phyloP scores from a whole-genome alignment of 352 stramenopile species.

The Phytophthora rubi region DNA sequence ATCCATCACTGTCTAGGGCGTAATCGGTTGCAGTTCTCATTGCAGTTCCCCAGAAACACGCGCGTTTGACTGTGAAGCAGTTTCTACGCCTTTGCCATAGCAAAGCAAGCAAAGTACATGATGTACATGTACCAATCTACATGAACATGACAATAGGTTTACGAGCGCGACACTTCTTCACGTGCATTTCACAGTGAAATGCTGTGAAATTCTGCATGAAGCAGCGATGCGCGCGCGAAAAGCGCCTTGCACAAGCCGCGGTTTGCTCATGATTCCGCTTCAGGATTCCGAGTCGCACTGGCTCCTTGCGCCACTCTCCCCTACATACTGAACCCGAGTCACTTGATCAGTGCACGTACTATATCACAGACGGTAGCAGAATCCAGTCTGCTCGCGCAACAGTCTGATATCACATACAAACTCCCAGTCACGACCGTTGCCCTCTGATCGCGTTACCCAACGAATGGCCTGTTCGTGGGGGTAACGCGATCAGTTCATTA shows the following conservation, averaged over 20 bases:
- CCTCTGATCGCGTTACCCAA: conserved; percentile 10
- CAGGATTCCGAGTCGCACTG: conserved; percentile 9
- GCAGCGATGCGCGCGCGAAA: too few species aligned
- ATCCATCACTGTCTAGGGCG: not conserved
- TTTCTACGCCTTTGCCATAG: not conserved
- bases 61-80: conserved; percentile 10
- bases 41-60: conserved; percentile 26
- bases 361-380: not conserved
- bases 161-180: not conserved
- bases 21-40: conserved; percentile 1
- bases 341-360: conserved; percentile 15
- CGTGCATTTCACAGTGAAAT: too few species aligned
- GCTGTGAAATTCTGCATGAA: too few species aligned
- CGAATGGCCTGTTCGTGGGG: conserved; percentile 1
- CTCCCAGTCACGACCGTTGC: conserved; percentile 9
- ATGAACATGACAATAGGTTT: not conserved
- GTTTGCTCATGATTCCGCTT: not conserved
- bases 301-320: conserved; percentile 11
- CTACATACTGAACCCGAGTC: conserved; percentile 9
- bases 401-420: conserved; percentile 32
- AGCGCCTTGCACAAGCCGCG: not conserved
- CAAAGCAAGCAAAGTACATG: not conserved
- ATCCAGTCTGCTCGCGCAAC: not conserved
- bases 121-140: not conserved
- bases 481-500: conserved; percentile 79